Base-by-base conservation (phyloP, 495 filamentous ascomycete species). In the Neurospora africana region DNA sequence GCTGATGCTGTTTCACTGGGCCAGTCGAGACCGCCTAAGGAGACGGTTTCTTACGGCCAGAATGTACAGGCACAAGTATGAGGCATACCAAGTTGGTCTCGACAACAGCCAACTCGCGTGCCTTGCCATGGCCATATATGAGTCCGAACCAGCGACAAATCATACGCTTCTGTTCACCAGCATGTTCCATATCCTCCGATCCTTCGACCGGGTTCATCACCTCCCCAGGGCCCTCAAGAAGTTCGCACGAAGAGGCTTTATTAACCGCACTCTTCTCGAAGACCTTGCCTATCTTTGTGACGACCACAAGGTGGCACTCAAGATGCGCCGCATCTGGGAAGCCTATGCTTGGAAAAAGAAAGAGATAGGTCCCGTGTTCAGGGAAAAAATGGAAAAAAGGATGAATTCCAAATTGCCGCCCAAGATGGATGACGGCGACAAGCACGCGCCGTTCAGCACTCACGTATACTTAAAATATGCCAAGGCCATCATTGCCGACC, bases 1-100 rank as follows among this genome's bases (percentile, higher is more conserved):
- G 35, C 58, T 82, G 70, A 47, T 79, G 7, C 10, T 79, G 11
- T 67, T 70, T 8, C 79, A 81, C 38, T 81, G 79, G 79, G 21
- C 21, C 10, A 81, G 77, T 37, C 76, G 76, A 17, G 71, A 75
- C 13, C 76, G 77, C 39, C 58, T 79, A 36, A 37, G n/a, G 3
- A 19, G 40, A 17, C 5, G 58, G 30, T 65, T 17, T 9, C 27
- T 65, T 1, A 65, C 53, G 7, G 53, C 53, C 53, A 30, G 53
- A 30, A 15, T 65, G 5, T 65, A 65, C n/a, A 17, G 53, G 15
- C 68, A 43, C 4, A 17, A 38, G 15, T 74, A 77, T 9, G 43
- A 76, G 21, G 11, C 13, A 19, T 33, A 67, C 13, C 68, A 68
- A 53, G 36, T 44, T 2, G 67, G 65, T 8, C 33, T 72, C 38